A percentile compares a stretch with the other conserved stretches of the same genome.
Conservation (phyloP, 1,284 basidiomycete species). For the Paramarasmius palmivorus region DNA sequence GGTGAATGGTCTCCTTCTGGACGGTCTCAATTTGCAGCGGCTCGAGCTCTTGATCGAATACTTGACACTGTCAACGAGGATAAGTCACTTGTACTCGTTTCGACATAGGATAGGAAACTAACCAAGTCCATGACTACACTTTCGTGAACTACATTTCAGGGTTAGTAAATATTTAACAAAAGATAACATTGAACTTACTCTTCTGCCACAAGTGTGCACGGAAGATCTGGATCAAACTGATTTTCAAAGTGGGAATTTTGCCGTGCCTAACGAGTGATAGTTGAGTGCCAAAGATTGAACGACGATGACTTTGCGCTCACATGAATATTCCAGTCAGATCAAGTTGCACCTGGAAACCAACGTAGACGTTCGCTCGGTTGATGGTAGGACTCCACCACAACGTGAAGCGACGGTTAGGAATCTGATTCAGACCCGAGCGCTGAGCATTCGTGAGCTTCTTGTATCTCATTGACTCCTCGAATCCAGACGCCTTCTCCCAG, state of each 20-base stretch:
- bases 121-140: slow-evolving; percentile 96
- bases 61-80: slow-evolving; percentile 75
- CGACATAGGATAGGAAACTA: slow-evolving; percentile 30
- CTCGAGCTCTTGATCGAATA: slow-evolving; percentile 98
- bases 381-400: slow-evolving; percentile 99
- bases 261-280: slow-evolving; percentile 73
- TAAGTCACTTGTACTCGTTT: slow-evolving; percentile 1
- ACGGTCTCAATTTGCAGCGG: slow-evolving; percentile 99
- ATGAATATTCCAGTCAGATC: slow-evolving; percentile 96
- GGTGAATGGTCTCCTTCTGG: slow-evolving; percentile 99
- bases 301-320: slow-evolving; percentile 34
- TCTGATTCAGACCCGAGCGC: slow-evolving; percentile 95
- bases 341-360: slow-evolving; percentile 99
- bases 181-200: slow-evolving; percentile 60
- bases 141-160: slow-evolving; percentile 62
- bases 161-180: not conserved
- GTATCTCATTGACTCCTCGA: slow-evolving; percentile 97
- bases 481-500: slow-evolving; percentile 95
- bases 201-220: slow-evolving; percentile 99
- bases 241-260: slow-evolving; percentile 97
- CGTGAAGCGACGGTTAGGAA: slow-evolving; percentile 99
- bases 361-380: slow-evolving; percentile 98
- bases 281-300: slow-evolving; percentile 1
- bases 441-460: slow-evolving; percentile 96
- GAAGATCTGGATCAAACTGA: slow-evolving; percentile 99